phyloP scores from a whole-genome alignment of 129 eudicot species.

The Flaveria robusta region DNA sequence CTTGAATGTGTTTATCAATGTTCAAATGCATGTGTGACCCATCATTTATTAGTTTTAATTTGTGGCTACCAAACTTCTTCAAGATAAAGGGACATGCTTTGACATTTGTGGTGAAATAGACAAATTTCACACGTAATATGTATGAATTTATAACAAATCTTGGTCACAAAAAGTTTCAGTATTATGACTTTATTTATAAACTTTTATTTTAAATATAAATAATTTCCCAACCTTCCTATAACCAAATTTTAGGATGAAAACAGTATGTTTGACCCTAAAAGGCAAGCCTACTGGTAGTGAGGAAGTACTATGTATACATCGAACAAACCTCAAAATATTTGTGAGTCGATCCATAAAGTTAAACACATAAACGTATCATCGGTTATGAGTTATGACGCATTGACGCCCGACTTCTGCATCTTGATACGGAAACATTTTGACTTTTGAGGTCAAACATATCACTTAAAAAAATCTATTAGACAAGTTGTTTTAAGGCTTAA shows the following conservation, averaged over 20 bases:
- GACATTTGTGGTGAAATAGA: background rate
- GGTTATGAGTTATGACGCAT: background rate
- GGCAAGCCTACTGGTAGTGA: background rate
- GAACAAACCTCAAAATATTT: background rate
- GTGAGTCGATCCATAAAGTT: background rate
- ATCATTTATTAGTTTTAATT: background rate
- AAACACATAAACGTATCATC: background rate
- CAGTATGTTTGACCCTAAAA: background rate
- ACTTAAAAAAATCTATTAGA: background rate
- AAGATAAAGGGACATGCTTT: too few species aligned
- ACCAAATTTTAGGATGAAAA: background rate
- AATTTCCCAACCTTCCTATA: background rate
- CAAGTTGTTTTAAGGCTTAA: background rate
- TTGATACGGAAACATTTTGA: background rate
- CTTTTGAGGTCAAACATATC: conserved; percentile 3
- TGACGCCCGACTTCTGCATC: background rate
- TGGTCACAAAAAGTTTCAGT: background rate
- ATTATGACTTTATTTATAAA: background rate
- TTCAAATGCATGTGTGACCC: too few species aligned
- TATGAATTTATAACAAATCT: background rate
- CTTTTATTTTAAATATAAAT: too few species aligned
- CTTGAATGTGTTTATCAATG: background rate
- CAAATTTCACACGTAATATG: background rate
- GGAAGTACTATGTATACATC: background rate
- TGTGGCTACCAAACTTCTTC: background rate